A percentile compares a stretch with the other conserved stretches of the same genome.
These are phyloP conservation scores for Solanum hybrid DNA, from an alignment of 305 asterid genomes.

Conservation along the genomic window DNA sequence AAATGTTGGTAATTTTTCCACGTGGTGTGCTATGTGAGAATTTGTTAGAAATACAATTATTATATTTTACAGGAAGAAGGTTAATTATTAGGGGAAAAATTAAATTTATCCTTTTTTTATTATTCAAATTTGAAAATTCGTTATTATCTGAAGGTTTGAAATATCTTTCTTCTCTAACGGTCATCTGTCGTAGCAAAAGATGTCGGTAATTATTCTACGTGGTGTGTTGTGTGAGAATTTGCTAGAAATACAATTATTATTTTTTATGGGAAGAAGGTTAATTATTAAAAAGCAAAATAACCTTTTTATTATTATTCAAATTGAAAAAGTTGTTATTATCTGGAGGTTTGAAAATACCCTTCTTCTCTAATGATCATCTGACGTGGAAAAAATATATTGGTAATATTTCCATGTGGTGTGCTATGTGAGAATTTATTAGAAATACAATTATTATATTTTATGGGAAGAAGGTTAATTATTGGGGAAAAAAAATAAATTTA, in stretches of 20 bases:
- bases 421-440: not conserved
- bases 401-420: not conserved
- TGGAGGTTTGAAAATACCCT: not conserved
- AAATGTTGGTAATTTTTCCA: not conserved
- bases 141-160: not conserved
- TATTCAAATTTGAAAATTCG: not conserved
- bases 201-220: not conserved
- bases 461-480: not conserved
- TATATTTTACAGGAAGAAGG: not conserved
- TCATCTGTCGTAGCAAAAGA: not conserved
- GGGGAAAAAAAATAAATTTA: not conserved
- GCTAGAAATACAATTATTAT: too few relatives aligned
- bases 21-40: not conserved
- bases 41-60: not conserved
- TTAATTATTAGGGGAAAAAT: too few relatives aligned
- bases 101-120: too few relatives aligned
- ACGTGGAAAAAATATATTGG: not conserved
- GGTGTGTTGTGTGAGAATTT: not conserved
- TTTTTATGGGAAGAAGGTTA: not conserved
- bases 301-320: not conserved
- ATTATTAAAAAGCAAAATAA: too few relatives aligned
- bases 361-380: not conserved
- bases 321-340: too few relatives aligned
- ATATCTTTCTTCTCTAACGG: not conserved
- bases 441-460: not conserved